These are phyloP conservation scores for Ormosia semicastrata DNA, from an alignment of 306 rosid genomes.

Conservation along the genomic window DNA sequence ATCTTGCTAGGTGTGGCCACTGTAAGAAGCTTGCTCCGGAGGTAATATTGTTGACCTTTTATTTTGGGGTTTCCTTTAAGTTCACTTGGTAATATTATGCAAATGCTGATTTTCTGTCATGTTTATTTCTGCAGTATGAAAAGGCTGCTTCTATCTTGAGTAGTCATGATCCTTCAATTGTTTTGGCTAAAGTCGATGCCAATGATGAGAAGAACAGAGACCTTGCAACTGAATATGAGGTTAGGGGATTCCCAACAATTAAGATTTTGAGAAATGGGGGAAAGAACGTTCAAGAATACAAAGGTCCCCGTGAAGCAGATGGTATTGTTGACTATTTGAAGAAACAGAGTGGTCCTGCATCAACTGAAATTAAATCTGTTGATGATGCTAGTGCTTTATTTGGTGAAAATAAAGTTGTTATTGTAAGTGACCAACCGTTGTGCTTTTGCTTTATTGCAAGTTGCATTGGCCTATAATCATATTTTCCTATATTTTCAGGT, in stretches of 20 bases:
- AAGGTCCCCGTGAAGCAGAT: slow-evolving; percentile 90
- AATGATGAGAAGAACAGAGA: slow-evolving; percentile 64
- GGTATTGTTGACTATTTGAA: slow-evolving; percentile 82
- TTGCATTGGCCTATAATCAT: not conserved
- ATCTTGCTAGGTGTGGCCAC: slow-evolving; percentile 86
- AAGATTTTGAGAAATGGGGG: slow-evolving; percentile 90
- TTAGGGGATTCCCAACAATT: slow-evolving; percentile 78
- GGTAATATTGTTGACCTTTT: slow-evolving; percentile 45
- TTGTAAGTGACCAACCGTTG: slow-evolving; percentile 51
- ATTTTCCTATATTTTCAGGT: slow-evolving; percentile 47
- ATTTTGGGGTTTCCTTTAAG: not conserved
- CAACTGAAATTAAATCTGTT: slow-evolving; percentile 64
- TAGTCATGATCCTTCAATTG: slow-evolving; percentile 61
- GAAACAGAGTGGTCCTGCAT: slow-evolving; percentile 87
- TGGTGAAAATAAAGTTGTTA: slow-evolving; percentile 58
- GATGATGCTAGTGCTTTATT: slow-evolving; percentile 62
- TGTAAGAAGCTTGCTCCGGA: slow-evolving; percentile 93
- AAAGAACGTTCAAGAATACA: slow-evolving; percentile 70
- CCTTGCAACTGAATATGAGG: slow-evolving; percentile 52
- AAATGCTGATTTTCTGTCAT: slow-evolving; percentile 7
- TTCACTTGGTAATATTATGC: not conserved
- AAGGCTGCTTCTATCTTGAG: slow-evolving; percentile 85
- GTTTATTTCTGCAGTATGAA: slow-evolving; percentile 59
- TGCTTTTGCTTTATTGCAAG: not conserved
- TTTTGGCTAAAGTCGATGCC: slow-evolving; percentile 85